phyloP scores from a whole-genome alignment of 2,329 filamentous ascomycete genomes.

The Macrophomina pseudophaseolina region DNA sequence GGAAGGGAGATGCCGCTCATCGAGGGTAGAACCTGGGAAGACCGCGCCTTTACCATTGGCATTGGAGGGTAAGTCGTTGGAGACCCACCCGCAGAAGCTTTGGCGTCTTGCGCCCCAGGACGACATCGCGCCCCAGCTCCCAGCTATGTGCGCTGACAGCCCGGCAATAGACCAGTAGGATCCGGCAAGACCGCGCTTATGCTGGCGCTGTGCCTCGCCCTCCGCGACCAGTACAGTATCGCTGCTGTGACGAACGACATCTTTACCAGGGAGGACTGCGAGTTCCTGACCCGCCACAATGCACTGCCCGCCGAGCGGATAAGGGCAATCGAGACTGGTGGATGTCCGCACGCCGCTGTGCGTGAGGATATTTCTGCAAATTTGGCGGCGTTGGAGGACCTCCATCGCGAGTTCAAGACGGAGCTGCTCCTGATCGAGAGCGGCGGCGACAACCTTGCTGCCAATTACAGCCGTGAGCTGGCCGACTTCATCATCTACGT shows the following conservation, averaged over 20 bases:
- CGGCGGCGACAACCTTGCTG: slow-evolving; percentile 94
- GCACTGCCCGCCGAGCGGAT: slow-evolving; percentile 85
- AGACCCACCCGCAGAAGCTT: slow-evolving; percentile 21
- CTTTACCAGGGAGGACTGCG: slow-evolving; percentile 96
- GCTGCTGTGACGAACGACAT: slow-evolving; percentile 99
- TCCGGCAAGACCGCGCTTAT: slow-evolving; percentile 98
- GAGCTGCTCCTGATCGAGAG: slow-evolving; percentile 93
- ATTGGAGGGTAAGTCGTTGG: slow-evolving; percentile 79
- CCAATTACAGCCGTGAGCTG: slow-evolving; percentile 93
- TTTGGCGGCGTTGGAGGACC: slow-evolving; percentile 86
- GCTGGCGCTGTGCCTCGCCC: slow-evolving; percentile 85
- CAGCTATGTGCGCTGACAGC: slow-evolving; percentile 82
- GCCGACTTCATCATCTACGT: slow-evolving; percentile 99
- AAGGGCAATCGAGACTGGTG: slow-evolving; percentile 94
- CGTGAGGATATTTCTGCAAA: slow-evolving; percentile 96
- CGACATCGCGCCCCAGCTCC: neutral
- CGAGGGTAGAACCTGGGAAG: slow-evolving; percentile 84
- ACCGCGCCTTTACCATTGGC: slow-evolving; percentile 93
- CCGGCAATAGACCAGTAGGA: slow-evolving; percentile 77
- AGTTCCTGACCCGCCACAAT: slow-evolving; percentile 87
- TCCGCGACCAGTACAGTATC: slow-evolving; percentile 81
- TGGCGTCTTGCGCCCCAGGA: neutral
- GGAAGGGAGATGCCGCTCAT: slow-evolving; percentile 92
- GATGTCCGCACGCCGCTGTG: slow-evolving; percentile 95
- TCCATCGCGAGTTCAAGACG: slow-evolving; percentile 78